Base-by-base conservation (phyloP, 169 alveolate genomes). In the Cryptosporidium meleagridis region DNA sequence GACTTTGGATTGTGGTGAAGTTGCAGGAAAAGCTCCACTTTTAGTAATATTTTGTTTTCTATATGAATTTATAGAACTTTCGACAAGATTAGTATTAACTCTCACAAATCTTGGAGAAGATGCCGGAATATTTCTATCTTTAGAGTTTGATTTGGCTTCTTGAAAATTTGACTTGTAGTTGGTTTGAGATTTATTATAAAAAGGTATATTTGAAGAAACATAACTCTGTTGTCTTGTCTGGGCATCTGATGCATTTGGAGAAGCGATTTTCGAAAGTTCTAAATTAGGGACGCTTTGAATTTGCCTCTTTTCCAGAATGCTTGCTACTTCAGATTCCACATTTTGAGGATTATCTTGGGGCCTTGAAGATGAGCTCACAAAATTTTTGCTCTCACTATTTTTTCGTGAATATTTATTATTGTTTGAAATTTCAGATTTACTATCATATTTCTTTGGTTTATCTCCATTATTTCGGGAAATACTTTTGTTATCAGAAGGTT, bases 31-130 rank as follows among this genome's bases (percentile, higher is more conserved):
- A 37, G 80, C 29, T 9, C 18, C 35, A 3, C 75, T 45, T 16
- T 37, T 59, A 61, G 33, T 70, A n/a, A 5, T 10, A 73, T 73
- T 58, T 18, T 41, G 48, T 26, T 39, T 39, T 80, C 51, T 80
- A 21, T 37, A 41, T 18, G 59, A 23, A 65, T 80, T 59, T 5
- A 80, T 26, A 5, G 89, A 31, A 80, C 62, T 37, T 7, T 80
- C 89, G 23, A 80, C 75, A 44, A 80, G 67, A 35, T 80, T 80
- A 48, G 35, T 75, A 75, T 80, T 80, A 12, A 80, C 51, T 45
- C 80, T 59, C 29, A 80, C 75, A 80, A 62, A 59, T 62, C 89
- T 39, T 12, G 89, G 89, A 23, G 89, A 80, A 26, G 89, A 80
- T n/a, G 69, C 55, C 4, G 35, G 65, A 16, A 80, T 33, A n/a